Evolutionary conservation across 1,139 yeast species (phyloP), one percentile per base, ranked within the genome.

Genomic region (Pichia kudriavzevii): DNA sequence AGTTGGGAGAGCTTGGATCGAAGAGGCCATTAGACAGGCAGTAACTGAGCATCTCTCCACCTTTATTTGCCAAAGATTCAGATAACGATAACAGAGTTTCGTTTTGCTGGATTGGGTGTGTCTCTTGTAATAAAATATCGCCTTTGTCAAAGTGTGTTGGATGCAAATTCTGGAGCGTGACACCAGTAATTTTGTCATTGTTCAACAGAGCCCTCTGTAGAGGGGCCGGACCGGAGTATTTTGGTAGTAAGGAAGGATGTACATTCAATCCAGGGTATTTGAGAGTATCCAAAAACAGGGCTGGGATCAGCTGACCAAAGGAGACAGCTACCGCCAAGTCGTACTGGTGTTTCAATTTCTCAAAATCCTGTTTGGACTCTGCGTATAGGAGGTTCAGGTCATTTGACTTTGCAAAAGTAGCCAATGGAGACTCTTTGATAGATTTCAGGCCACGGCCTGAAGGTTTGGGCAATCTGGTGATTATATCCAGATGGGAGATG

Each of bases 161-260:
- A 53, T 91, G 95, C 14, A 91, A 58, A 0, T 95, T 83, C 55
- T 91, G 99, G 0, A 93, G 71, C 0, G 96, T 74, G 9, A 85
- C 94, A 0, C 98, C 98, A 0, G 97, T 79, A 20, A 39, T 45
- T 1, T 45, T 28, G 45, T 81, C 91, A 34, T 67, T 67, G 44
- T 81, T 74, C 49, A 87, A 58, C 17, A 93, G 57, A 0, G 95
- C 79, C 43, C 75, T 69, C 45, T 91, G 97, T 6, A 93, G 61
- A 0, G 99, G 99, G 2, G 96, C 80, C 0, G 97, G 77, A 0
- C 99, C 99, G 2, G 88, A 71, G 50, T 83, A 77, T 34, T 60
- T 63, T 0, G 98, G 98, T 10, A 91, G 65, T 13, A 88, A 57
- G 0, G 96, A 85, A 0, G 99, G 99, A 54, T 91, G 99, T 0